phyloP scores from a whole-genome alignment of 106 monocot species.

The Dioscorea zingiberensis region DNA sequence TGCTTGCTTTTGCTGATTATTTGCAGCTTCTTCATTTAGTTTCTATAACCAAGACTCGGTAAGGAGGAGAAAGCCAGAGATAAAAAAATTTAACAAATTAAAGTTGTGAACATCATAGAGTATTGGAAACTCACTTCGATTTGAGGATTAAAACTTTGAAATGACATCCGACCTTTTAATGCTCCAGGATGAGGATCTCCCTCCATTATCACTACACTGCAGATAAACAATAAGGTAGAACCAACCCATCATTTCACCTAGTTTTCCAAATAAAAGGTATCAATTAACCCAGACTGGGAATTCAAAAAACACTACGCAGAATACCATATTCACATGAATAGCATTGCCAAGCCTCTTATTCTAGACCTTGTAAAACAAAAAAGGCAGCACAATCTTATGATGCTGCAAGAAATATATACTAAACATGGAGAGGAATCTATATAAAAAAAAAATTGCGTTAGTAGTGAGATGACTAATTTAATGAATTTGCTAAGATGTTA shows the following conservation, averaged over 20 bases:
- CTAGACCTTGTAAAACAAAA: too few species aligned
- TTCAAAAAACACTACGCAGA: background rate
- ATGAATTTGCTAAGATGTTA: too few species aligned
- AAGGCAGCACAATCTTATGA: background rate
- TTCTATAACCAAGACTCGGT: slow-evolving; percentile 45
- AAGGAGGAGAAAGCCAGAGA: slow-evolving; percentile 9
- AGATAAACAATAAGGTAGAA: slow-evolving; percentile 5
- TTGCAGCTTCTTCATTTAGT: slow-evolving; percentile 63
- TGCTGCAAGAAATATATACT: background rate
- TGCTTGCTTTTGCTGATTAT: slow-evolving; percentile 17
- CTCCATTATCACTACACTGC: slow-evolving; percentile 89
- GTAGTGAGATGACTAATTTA: too few species aligned
- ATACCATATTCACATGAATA: background rate
- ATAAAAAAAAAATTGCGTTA: too few species aligned
- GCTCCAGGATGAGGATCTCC: slow-evolving; percentile 87
- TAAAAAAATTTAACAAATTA: too few species aligned
- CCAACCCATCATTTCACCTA: background rate
- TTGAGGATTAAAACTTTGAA: slow-evolving; percentile 82
- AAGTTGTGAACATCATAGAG: background rate
- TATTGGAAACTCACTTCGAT: slow-evolving; percentile 67
- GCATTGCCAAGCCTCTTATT: background rate
- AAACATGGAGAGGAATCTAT: background rate
- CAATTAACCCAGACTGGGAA: background rate
- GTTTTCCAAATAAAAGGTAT: background rate
- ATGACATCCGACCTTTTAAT: slow-evolving; percentile 88